A percentile compares a stretch with the other conserved stretches of the same genome.
Conservation (phyloP, 129 eudicot species). For the carrot (Daucus carota) region DH1_v3.0 NC_030381.2:55118001-55118500, state of each 20-base stretch:
- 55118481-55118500: constrained; percentile 67
- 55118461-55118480: constrained; percentile 74
- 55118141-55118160: background rate
- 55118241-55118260: background rate
- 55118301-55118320: constrained; percentile 13
- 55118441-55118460: constrained; percentile 87
- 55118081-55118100: background rate
- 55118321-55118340: background rate
- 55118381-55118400: constrained; percentile 20
- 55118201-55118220: background rate
- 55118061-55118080: background rate
- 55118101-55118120: background rate
- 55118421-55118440: constrained; percentile 83
- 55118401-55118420: constrained; percentile 25
- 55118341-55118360: background rate
- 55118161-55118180: background rate
- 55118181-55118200: background rate
- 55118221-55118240: background rate
- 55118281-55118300: constrained; percentile 29
- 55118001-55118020: too few relatives aligned
- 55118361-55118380: constrained; percentile 2
- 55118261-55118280: constrained; percentile 20
- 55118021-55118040: too few relatives aligned
- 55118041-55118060: background rate
- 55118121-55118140: background rate